Evolutionary conservation across 257 asterid genomes (phyloP).

Genomic region (Nicotiana attenuata): DNA sequence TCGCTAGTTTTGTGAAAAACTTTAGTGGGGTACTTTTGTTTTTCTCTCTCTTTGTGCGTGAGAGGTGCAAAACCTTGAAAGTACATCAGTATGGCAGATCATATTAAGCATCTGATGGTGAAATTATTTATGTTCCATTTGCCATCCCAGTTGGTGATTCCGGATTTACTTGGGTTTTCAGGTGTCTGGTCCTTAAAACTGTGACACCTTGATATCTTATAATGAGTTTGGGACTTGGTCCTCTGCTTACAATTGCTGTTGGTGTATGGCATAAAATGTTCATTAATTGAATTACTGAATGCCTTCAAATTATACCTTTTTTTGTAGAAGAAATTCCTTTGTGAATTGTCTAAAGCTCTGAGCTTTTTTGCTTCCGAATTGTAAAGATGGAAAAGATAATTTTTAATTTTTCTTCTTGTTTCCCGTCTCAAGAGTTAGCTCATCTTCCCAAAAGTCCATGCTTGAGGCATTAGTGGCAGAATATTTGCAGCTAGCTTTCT

Average conservation of each 20-base stretch:
- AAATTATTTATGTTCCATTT: not conserved
- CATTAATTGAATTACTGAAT: not conserved
- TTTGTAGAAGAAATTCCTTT: not conserved
- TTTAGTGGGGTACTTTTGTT: too few relatives aligned
- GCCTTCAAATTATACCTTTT: not conserved
- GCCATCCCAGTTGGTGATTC: constrained; percentile 4
- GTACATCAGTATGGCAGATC: too few relatives aligned
- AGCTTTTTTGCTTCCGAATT: not conserved
- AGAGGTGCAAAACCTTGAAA: too few relatives aligned
- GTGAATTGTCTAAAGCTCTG: not conserved
- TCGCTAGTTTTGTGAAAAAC: too few relatives aligned
- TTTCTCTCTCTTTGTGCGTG: too few relatives aligned
- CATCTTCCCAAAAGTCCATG: constrained; percentile 6
- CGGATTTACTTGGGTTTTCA: not conserved
- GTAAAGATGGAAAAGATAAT: not conserved
- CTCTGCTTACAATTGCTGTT: not conserved
- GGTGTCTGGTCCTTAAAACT: not conserved
- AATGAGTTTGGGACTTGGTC: not conserved
- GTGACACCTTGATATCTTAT: not conserved
- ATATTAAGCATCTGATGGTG: not conserved
- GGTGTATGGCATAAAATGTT: constrained; percentile 1
- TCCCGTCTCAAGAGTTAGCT: not conserved
- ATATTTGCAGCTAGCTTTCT: not conserved
- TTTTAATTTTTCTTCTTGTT: not conserved
- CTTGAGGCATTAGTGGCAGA: not conserved